Evolutionary conservation across 352 stramenopile genomes (phyloP).

Genomic region (Phytophthora sojae): DNA sequence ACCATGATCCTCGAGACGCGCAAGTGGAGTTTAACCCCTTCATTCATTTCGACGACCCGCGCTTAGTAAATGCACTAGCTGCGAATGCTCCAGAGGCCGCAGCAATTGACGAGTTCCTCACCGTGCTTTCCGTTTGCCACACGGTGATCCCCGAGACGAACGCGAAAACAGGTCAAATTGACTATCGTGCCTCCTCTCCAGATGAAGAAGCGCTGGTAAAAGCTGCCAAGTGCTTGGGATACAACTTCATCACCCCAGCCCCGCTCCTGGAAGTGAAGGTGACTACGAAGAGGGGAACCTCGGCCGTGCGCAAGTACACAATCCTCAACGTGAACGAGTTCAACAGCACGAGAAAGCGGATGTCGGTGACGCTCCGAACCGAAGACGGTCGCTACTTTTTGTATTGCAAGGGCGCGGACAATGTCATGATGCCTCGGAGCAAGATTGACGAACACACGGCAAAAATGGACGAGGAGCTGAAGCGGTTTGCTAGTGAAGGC

Average conservation of each 20-base stretch:
- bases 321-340: conserved; percentile 89
- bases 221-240: conserved; percentile 57
- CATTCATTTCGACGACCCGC: conserved; percentile 80
- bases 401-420: conserved; percentile 87
- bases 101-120: conserved; percentile 76
- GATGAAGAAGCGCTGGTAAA: conserved; percentile 95
- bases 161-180: conserved; percentile 48
- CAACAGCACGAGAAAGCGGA: conserved; percentile 96
- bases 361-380: conserved; percentile 94
- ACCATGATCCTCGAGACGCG: conserved; percentile 52
- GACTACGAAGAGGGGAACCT: conserved; percentile 50
- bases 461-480: conserved; percentile 61
- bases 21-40: conserved; percentile 68
- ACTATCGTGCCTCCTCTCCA: conserved; percentile 91
- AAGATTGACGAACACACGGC: conserved; percentile 39
- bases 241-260: conserved; percentile 82
- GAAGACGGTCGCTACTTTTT: conserved; percentile 56
- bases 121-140: conserved; percentile 75
- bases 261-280: conserved; percentile 62
- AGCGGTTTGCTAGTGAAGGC: conserved; percentile 83
- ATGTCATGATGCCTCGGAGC: conserved; percentile 82
- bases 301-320: conserved; percentile 50
- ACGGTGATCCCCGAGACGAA: conserved; percentile 79
- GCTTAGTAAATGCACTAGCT: conserved; percentile 57
- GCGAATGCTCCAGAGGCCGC: conserved; percentile 24